Evolutionary conservation across 2,329 filamentous ascomycete species (phyloP).

Genomic region (Colletotrichum sp.): DNA sequence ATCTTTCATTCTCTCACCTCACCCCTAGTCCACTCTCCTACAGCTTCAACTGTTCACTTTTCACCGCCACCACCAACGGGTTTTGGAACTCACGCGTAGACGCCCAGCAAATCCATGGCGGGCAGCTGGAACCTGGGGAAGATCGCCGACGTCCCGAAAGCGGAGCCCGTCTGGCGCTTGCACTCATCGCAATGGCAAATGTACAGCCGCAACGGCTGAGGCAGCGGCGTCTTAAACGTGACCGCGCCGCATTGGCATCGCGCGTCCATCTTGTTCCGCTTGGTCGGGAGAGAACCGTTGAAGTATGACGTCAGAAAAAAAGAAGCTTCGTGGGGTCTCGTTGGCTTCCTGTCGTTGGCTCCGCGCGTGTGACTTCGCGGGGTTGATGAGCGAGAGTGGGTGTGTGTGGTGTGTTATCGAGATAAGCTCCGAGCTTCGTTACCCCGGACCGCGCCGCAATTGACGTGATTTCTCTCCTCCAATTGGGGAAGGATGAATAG

Average conservation of each 20-base stretch:
- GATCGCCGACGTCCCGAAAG: constrained; percentile 73
- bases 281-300: background rate
- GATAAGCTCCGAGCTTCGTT: background rate
- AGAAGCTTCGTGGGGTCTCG: background rate
- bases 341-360: background rate
- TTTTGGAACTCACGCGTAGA: constrained; percentile 54
- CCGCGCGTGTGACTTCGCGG: background rate
- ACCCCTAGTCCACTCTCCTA: background rate
- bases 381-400: background rate
- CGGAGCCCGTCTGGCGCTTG: constrained; percentile 67
- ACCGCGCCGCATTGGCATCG: constrained; percentile 70
- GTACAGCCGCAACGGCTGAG: constrained; percentile 67
- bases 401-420: background rate
- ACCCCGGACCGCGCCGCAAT: background rate
- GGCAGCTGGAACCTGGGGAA: constrained; percentile 71
- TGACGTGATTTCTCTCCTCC: background rate
- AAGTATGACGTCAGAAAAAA: background rate
- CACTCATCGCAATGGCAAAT: constrained; percentile 76
- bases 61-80: background rate
- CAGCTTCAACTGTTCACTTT: background rate
- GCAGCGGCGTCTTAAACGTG: constrained; percentile 64
- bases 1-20: background rate
- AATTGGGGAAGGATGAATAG: background rate
- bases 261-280: constrained; percentile 52
- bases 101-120: constrained; percentile 50